Evolutionary conservation across 73 alveolate species (phyloP), one percentile per base, ranked within the genome.

Genomic region (Paramecium pentaurelia): DNA sequence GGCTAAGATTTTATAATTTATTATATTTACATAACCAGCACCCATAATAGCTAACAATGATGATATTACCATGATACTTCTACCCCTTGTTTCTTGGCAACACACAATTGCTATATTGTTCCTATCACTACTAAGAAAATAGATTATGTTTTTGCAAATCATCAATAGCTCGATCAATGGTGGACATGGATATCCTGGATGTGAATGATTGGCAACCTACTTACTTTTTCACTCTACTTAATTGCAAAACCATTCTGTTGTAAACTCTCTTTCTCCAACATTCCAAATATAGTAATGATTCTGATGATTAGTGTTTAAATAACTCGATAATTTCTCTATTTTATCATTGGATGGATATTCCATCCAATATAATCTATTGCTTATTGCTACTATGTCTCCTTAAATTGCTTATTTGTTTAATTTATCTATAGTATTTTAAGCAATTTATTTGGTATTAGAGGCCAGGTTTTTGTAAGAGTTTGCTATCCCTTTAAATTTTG

Each of bases 141-240:
- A 45, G 49, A 80, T 25, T 32, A 80, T 80, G n/a, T 80, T 80
- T 44, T 80, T 80, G 71, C 71, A 45, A 45, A 80, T 80, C 49
- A 18, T 80, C 71, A 80, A 47, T 1, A 45, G 49, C 58, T 80
- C 91, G n/a, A 80, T 80, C 34, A 80, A 47, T 45, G 77, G 71
- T 27, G 91, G 91, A 45, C 91, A 80, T 40, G 91, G 91, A 80
- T 80, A 80, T 22, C 91, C 91, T 25, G 91, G 91, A 80, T 80
- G 91, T 44, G 91, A 45, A 80, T 80, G 91, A 47, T 47, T 80
- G 71, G 91, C 91, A 42, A 80, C 91, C 91, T 80, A 45, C 47
- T 32, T 44, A 80, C 49, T 44, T 27, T 80, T 80, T 44, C 58
- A 45, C 58, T 32, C 51, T 80, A 80, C 91, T 49, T 80, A 47